Evolutionary conservation across 2,329 filamentous ascomycete genomes (phyloP).

Genomic region (Aspergillus awamori): DNA sequence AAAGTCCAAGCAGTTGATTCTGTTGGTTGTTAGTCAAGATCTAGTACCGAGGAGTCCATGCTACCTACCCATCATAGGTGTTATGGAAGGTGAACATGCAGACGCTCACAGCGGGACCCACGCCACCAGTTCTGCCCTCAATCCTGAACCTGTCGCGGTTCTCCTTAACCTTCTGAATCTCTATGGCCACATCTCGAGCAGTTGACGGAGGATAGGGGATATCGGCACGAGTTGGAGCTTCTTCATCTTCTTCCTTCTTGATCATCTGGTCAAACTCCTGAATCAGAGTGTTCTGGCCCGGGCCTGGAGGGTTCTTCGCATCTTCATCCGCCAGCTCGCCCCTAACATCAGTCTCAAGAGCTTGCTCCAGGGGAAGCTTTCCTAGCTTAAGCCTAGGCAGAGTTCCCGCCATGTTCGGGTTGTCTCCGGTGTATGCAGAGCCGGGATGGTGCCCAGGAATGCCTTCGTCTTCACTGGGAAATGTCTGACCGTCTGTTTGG

Average conservation of each 20-base stretch:
- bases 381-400: constrained; percentile 73
- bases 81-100: constrained; percentile 99
- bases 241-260: constrained; percentile 86
- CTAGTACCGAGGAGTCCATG: not conserved
- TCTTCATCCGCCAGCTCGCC: constrained; percentile 88
- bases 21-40: constrained; percentile 39
- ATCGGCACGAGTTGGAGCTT: constrained; percentile 75
- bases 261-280: constrained; percentile 86
- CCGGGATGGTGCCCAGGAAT: constrained; percentile 69
- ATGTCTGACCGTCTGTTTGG: constrained; percentile 57
- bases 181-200: constrained; percentile 87
- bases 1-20: constrained; percentile 91
- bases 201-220: constrained; percentile 86
- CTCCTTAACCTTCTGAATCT: constrained; percentile 91
- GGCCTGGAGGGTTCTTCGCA: constrained; percentile 68
- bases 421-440: constrained; percentile 61
- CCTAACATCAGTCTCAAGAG: constrained; percentile 81
- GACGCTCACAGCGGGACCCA: constrained; percentile 80
- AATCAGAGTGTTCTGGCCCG: constrained; percentile 72
- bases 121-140: constrained; percentile 78
- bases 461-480: constrained; percentile 68
- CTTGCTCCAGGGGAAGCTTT: constrained; percentile 77
- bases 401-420: constrained; percentile 59
- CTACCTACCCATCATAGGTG: constrained; percentile 77
- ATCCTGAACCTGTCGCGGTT: constrained; percentile 90